Conservation (phyloP, 257 asterid genomes). For the Fraxinus anomala region DNA sequence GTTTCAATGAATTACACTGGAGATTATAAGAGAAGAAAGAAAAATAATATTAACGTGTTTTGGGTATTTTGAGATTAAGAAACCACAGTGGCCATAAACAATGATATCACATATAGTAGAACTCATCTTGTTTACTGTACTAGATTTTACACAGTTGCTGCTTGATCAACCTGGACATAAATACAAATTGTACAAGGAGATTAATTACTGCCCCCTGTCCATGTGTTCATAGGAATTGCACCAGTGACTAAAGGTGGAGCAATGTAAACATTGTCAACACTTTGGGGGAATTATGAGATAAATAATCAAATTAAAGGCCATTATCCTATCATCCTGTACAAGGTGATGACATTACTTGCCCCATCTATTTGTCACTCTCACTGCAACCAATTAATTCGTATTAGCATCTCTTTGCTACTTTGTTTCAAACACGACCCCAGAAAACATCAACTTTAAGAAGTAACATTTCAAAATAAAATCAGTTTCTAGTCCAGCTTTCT, state of each 20-base stretch:
- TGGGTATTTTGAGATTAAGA: background rate
- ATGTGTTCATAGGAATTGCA: background rate
- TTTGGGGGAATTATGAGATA: background rate
- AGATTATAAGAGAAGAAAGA: background rate
- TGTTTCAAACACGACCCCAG: background rate
- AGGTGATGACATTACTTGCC: background rate
- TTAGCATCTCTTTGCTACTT: background rate
- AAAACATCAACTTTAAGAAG: background rate
- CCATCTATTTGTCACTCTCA: background rate
- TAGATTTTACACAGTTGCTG: background rate
- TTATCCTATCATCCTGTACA: background rate
- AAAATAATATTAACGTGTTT: too few species aligned
- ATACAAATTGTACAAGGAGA: background rate
- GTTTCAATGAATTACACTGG: background rate
- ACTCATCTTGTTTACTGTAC: background rate
- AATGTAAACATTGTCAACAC: background rate
- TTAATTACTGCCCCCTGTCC: too few species aligned
- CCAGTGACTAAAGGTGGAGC: background rate
- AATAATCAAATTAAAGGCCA: background rate
- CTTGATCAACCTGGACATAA: background rate
- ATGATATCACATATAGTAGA: background rate
- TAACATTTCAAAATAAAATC: too few species aligned
- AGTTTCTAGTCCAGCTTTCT: background rate
- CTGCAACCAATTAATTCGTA: background rate
- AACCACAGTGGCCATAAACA: background rate